phyloP scores from a whole-genome alignment of 768 basidiomycete genomes.

The Jaapia argillacea region DNA sequence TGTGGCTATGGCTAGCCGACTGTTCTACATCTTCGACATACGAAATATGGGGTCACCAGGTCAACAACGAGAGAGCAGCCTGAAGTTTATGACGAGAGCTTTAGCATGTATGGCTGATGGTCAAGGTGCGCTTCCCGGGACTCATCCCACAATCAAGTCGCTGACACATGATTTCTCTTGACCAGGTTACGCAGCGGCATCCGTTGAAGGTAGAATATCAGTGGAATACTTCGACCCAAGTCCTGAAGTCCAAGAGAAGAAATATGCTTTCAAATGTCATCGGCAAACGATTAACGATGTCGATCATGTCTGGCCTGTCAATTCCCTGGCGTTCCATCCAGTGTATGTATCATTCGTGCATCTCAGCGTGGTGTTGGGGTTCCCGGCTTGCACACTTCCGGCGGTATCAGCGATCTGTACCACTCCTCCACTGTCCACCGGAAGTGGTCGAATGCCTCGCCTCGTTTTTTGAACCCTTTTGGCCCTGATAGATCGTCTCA shows the following conservation, averaged over 20 bases:
- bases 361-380: no score
- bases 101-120: conserved; percentile 91
- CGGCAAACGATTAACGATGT: conserved; percentile 82
- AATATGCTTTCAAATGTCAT: conserved; percentile 98
- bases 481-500: no score
- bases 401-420: no score
- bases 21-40: conserved; percentile 85
- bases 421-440: no score
- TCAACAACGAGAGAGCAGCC: conserved; percentile 81
- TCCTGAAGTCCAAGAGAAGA: conserved; percentile 65
- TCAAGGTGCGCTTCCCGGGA: conserved; percentile 43
- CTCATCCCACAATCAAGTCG: neutral
- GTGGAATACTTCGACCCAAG: conserved; percentile 94
- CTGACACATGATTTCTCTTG: neutral
- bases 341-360: conserved; percentile 49
- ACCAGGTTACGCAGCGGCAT: conserved; percentile 84
- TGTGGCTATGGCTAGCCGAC: conserved; percentile 85
- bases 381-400: no score
- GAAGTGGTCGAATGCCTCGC: no score
- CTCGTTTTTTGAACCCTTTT: no score
- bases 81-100: conserved; percentile 92
- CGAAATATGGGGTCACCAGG: conserved; percentile 66
- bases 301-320: conserved; percentile 96
- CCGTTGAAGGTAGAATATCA: conserved; percentile 92
- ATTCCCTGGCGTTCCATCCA: conserved; percentile 91